phyloP scores from a whole-genome alignment of 176 grass and related monocot genomes.

The Oryza meridionalis region DNA sequence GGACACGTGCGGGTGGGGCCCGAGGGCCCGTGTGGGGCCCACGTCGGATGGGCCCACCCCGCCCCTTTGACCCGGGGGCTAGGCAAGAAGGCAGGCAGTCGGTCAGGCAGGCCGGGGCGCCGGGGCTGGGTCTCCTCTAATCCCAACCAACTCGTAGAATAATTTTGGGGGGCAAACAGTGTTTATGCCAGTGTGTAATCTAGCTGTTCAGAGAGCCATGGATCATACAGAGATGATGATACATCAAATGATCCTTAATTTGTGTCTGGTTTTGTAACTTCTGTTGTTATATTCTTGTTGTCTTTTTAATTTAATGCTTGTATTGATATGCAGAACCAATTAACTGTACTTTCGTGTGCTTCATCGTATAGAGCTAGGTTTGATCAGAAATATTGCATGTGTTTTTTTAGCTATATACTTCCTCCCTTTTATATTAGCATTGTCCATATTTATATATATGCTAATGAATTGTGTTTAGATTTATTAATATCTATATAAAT shows the following conservation, averaged over 20 bases:
- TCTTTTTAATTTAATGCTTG: slow-evolving; percentile 31
- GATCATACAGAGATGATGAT: background rate
- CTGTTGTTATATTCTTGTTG: background rate
- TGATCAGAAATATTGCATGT: background rate
- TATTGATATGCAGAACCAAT: background rate
- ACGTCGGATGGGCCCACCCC: slow-evolving; percentile 45
- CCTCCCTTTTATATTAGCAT: too few species aligned
- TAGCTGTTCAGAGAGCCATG: background rate
- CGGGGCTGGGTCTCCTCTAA: slow-evolving; percentile 70
- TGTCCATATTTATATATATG: too few species aligned
- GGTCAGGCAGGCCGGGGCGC: slow-evolving; percentile 49
- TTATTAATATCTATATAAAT: too few species aligned
- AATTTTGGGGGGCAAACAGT: slow-evolving; percentile 7
- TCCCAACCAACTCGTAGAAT: slow-evolving; percentile 51
- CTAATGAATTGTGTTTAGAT: too few species aligned
- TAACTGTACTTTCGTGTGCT: too few species aligned
- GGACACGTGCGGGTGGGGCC: slow-evolving; percentile 44
- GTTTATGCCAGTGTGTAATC: background rate
- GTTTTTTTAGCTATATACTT: background rate
- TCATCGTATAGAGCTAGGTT: too few species aligned
- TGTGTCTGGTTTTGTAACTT: slow-evolving; percentile 23
- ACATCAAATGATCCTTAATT: background rate
- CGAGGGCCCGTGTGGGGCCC: slow-evolving; percentile 27
- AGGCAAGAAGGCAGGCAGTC: slow-evolving; percentile 15
- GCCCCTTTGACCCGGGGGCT: slow-evolving; percentile 67